These are phyloP conservation scores for Anisodus acutangulus DNA, from an alignment of 257 asterid genomes.

Conservation along the genomic window DNA sequence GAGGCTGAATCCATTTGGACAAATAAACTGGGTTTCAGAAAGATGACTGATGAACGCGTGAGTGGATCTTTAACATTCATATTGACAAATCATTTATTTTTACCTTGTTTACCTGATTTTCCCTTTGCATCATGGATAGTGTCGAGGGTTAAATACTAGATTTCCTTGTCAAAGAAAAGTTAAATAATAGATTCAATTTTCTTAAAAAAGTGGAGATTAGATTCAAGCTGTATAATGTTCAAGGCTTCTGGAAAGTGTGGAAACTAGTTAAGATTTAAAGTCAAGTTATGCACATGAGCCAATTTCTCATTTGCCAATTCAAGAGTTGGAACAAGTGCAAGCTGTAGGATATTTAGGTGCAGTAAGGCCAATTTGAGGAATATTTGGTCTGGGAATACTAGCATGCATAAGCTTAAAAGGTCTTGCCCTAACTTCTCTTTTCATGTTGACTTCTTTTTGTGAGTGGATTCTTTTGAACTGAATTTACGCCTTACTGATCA, in stretches of 20 bases:
- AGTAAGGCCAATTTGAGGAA: not conserved
- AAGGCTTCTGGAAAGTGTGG: not conserved
- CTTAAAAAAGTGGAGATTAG: not conserved
- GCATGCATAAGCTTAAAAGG: conserved; percentile 12
- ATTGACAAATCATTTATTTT: not conserved
- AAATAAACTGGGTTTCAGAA: conserved; percentile 86
- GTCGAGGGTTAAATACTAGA: not conserved
- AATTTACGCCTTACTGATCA: not conserved
- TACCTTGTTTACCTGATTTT: conserved; percentile 17
- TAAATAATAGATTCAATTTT: not conserved
- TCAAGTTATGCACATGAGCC: not conserved
- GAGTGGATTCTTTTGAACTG: conserved; percentile 11
- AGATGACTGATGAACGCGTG: conserved; percentile 48
- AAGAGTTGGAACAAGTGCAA: not conserved
- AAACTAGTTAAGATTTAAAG: not conserved
- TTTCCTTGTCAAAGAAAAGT: not conserved
- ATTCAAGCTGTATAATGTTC: conserved; percentile 1
- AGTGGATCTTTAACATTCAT: not conserved
- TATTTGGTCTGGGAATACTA: not conserved
- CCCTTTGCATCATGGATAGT: conserved; percentile 11
- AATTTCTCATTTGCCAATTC: not conserved
- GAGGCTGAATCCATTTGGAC: conserved; percentile 98
- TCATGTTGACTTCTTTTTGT: not conserved
- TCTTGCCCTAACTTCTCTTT: not conserved
- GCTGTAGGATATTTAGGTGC: conserved; percentile 2